These are phyloP conservation scores for Auriscalpium orientale DNA, from an alignment of 768 basidiomycete genomes.

Conservation along the genomic window DNA sequence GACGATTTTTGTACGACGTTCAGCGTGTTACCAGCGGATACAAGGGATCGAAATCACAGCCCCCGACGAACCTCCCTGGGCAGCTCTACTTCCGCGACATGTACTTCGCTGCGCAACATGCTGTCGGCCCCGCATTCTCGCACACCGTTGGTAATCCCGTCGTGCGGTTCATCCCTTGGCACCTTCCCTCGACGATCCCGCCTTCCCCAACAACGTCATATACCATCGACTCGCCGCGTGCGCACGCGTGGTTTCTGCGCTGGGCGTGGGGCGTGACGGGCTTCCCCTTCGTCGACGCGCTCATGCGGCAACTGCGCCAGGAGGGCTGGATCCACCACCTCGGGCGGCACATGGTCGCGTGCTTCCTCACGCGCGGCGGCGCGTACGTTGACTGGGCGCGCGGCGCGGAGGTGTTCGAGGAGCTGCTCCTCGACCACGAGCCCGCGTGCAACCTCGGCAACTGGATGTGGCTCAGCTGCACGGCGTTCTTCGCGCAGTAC, in stretches of 20 bases:
- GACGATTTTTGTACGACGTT: conserved; percentile 12
- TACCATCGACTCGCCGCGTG: conserved; percentile 4
- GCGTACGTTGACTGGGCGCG: conserved; percentile 21
- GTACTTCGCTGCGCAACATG: conserved; percentile 7
- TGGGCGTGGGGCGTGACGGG: conserved; percentile 1
- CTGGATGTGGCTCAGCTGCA: conserved; percentile 6
- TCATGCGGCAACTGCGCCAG: conserved; percentile 13
- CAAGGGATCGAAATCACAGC: not conserved
- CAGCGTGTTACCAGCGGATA: not conserved
- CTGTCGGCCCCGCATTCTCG: conserved; percentile 1
- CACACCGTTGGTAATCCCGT: conserved; percentile 4
- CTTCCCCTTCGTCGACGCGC: conserved; percentile 16
- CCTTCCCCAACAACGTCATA: not conserved
- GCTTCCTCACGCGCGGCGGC: conserved; percentile 20
- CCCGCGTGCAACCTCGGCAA: conserved; percentile 1
- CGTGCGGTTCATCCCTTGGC: conserved; percentile 3
- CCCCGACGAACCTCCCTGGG: not conserved
- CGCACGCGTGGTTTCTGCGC: conserved; percentile 1
- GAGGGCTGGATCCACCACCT: conserved; percentile 18
- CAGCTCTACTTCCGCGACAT: conserved; percentile 8
- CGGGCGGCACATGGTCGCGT: conserved; percentile 23
- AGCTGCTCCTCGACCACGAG: conserved; percentile 3
- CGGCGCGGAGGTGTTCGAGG: conserved; percentile 13
- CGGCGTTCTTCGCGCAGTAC: conserved; percentile 1
- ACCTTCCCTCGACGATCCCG: not conserved